phyloP scores from a whole-genome alignment of 2,329 filamentous ascomycete species.

The Sclerotinia borealis region DNA sequence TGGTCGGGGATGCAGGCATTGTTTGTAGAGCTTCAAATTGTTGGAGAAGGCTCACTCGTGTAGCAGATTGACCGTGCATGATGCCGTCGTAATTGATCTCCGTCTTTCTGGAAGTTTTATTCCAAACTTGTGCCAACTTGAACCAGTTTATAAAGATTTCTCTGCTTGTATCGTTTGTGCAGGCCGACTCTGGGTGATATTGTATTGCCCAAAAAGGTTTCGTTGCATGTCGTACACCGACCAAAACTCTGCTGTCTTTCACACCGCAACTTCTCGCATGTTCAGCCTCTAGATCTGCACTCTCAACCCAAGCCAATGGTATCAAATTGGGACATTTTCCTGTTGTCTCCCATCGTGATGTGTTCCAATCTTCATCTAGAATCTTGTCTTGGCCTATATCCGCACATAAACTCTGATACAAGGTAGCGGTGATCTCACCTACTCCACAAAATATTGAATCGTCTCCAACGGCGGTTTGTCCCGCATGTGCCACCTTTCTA shows the following conservation, averaged over 20 bases:
- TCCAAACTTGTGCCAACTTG: constrained; percentile 44
- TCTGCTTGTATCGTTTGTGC: constrained; percentile 51
- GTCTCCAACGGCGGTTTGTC: constrained; percentile 18
- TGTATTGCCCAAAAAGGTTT: constrained; percentile 65
- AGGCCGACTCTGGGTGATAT: constrained; percentile 67
- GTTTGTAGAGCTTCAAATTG: constrained; percentile 16
- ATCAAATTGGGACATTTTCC: constrained; percentile 23
- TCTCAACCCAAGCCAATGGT: constrained; percentile 33
- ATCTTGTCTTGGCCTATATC: constrained; percentile 29
- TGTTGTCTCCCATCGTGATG: constrained; percentile 23
- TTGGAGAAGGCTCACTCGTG: constrained; percentile 26
- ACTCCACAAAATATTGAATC: constrained; percentile 28
- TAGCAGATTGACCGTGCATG: constrained; percentile 22
- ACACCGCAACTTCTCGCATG: constrained; percentile 24
- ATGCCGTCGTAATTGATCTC: constrained; percentile 6
- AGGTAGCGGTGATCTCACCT: constrained; percentile 32
- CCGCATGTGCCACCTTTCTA: constrained; percentile 45
- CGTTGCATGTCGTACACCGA: constrained; percentile 51
- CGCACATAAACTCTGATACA: constrained; percentile 38
- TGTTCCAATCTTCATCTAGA: constrained; percentile 20
- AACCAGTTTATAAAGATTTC: constrained; percentile 59
- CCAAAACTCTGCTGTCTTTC: constrained; percentile 42
- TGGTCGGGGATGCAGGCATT: constrained; percentile 3
- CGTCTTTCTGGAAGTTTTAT: constrained; percentile 23
- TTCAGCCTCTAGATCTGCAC: constrained; percentile 20